Base-by-base conservation (phyloP, 257 asterid species). In the Solanum sparsipilum region DNA sequence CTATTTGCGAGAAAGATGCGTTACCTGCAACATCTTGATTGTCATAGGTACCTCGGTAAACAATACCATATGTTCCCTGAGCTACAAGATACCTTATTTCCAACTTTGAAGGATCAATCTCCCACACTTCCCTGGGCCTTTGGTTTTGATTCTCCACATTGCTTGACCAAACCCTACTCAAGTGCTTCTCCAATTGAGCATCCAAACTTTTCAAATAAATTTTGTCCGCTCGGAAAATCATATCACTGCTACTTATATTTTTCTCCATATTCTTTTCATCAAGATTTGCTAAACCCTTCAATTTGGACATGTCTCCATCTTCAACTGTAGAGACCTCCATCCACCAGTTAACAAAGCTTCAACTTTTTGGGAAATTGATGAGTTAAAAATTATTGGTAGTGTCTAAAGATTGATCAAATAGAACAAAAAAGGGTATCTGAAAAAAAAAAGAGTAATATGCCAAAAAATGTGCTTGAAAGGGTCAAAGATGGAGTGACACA, bases 171-270 rank as follows among this genome's bases (percentile, higher is more conserved):
- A 93, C 98, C 20, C 96, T 91, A 89, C 98, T 97, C 92, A 96
- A 87, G 87, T 97, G 98, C 93, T 95, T 95, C 92, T 97, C 98
- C 84, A 96, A 96, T 88, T 96, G 98, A 89, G 92, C 93, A 90
- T 97, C 99, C 90, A 97, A 92, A 92, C 85, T 96, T 34, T 95
- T 97, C 75, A 96, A 95, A 90, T 96, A 98, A 68, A 96, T 91
- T 87, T 96, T 92, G 90, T 96, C 98, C 1, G 98, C 98, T 89
- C 98, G 91, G 68, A 97, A 93, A 83, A 97, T 94, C 99, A 97
- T 97, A 83, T 95, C 98, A 46, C 93, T 95, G 91, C 92, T 91
- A 1, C 76, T 70, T 13, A 13, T 70, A 9, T 16, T 70, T 70
- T 85, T 88, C 3, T 84, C 56, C 87, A 92, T 8, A 38, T 81